Base-by-base conservation (phyloP, 139 green algal genomes). In the Coelastrella sp. region DNA sequence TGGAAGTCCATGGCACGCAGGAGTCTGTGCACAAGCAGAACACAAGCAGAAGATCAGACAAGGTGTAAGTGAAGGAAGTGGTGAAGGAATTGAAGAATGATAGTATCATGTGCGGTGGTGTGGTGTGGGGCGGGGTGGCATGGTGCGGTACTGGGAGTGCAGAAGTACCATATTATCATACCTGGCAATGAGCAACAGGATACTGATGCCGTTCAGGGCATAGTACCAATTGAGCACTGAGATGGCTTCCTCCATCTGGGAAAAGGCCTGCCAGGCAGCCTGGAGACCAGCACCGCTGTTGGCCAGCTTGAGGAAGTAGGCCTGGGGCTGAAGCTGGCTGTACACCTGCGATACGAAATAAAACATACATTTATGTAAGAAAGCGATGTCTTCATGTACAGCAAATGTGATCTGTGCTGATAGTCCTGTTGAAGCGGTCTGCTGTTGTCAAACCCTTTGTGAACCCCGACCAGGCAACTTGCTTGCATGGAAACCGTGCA, bases 1-100 rank as follows among this genome's bases (percentile, higher is more conserved):
- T 98, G 96, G 94, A 98, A 98, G 94, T 98, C 94, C 96, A 98
- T 98, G 65, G 95, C 94, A 92, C 96, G 96, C 76, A 98, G 91
- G 84, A 98, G 70, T 20, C 87, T 91, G 87, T 20, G 19, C 17
- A 17, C 70, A 78, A 17, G 10, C 4, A 0, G 20, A 24, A 78
- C 70, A 25, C 70, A 78, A 70, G 63, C 63, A 70, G 63, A 70
- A 70, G 63, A 7, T 70, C 3, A 49, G n/a, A n/a, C n/a, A n/a
- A n/a, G n/a, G n/a, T 49, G 35, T 49, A 49, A 49, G 35, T 49
- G n/a, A n/a, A n/a, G n/a, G n/a, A n/a, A n/a, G n/a, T n/a, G n/a
- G n/a, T n/a, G n/a, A n/a, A n/a, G n/a, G n/a, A n/a, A n/a, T n/a
- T n/a, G n/a, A n/a, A n/a, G n/a, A n/a, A n/a, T n/a, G n/a, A n/a